Base-by-base conservation (phyloP, 2,329 filamentous ascomycete genomes). In the Nothopassalora personata region DNA sequence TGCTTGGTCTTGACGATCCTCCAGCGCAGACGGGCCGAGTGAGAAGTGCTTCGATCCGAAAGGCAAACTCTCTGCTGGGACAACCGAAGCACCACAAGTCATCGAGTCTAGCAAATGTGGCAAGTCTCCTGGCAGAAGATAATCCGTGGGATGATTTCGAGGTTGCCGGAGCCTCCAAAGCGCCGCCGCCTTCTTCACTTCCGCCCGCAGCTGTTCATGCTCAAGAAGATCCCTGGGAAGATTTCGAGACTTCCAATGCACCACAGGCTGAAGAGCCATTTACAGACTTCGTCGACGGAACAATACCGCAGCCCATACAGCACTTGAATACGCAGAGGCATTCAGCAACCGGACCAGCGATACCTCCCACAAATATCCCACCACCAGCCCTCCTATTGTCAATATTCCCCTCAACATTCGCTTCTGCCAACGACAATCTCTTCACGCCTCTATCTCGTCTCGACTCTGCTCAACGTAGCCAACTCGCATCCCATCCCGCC, bases 381-480 rank as follows among this genome's bases (percentile, higher is more conserved):
- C 93, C 93, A 4, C 93, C 93, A 1, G 90, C 90, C 0, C 81
- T 96, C 19, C 79, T 97, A 13, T 80, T 97, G 23, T 86, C 89
- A 8, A 74, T 91, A 7, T 91, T 96, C 64, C 85, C 90, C 0
- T 78, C 83, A 7, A 76, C 95, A 5, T 84, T 96, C 61, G 79
- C 83, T 19, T 79, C 86, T 30, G 86, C 87, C 4, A 83, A 86
- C 61, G 76, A 81, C 18, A 79, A 80, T 23, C 79, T 93, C 1
- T 86, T 90, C 72, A 84, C 84, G 64, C 83, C 85, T 2, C 80
- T 89, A 55, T 80, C 83, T 36, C 64, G 66, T 33, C 62, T 72
- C 5, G 60, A 68, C 9, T 39, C 67, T 36, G 79, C 81, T 11
- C 83, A 87, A 54, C 85, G 85, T 64, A 84, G 86, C 61, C 81